Evolutionary conservation across 1,139 yeast species (phyloP).

Genomic region (Yamadazyma spencermartinsiae): DNA sequence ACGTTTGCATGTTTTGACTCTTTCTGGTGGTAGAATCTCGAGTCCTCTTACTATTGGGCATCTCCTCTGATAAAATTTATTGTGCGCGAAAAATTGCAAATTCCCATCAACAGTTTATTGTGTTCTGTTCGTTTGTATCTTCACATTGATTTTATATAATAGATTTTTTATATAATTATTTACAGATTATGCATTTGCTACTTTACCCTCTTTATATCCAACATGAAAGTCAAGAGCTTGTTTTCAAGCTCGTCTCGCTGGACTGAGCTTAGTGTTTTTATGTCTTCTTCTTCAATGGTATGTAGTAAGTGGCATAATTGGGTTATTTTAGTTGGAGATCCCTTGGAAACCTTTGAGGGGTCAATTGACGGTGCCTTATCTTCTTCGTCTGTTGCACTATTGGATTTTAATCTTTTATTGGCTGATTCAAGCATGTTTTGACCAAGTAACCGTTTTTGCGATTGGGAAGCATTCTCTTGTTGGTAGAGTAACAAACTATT

Average conservation of each 20-base stretch:
- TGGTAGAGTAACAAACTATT: background rate
- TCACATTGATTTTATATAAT: background rate
- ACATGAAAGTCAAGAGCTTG: conserved; percentile 31
- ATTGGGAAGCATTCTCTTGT: background rate
- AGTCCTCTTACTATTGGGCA: conserved; percentile 24
- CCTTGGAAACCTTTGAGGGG: background rate
- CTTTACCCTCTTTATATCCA: conserved; percentile 24
- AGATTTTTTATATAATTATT: conserved; percentile 1
- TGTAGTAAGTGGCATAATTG: conserved; percentile 1
- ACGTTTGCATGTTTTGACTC: conserved; percentile 15
- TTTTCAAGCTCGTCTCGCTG: conserved; percentile 33
- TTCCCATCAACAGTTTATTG: background rate
- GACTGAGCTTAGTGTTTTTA: conserved; percentile 18
- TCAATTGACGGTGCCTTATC: background rate
- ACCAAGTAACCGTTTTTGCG: background rate
- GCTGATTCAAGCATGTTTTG: background rate
- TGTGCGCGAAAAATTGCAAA: background rate
- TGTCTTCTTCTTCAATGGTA: conserved; percentile 16
- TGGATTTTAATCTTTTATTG: background rate
- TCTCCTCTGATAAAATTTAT: background rate
- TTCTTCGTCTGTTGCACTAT: background rate
- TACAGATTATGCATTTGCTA: conserved; percentile 2
- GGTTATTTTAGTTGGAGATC: background rate
- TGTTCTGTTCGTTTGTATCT: too few relatives aligned
- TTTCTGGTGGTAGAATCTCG: conserved; percentile 17